A percentile compares a stretch with the other conserved stretches of the same genome.
Conservation (phyloP, 768 basidiomycete species). For the Rhizopogon sp. region DNA sequence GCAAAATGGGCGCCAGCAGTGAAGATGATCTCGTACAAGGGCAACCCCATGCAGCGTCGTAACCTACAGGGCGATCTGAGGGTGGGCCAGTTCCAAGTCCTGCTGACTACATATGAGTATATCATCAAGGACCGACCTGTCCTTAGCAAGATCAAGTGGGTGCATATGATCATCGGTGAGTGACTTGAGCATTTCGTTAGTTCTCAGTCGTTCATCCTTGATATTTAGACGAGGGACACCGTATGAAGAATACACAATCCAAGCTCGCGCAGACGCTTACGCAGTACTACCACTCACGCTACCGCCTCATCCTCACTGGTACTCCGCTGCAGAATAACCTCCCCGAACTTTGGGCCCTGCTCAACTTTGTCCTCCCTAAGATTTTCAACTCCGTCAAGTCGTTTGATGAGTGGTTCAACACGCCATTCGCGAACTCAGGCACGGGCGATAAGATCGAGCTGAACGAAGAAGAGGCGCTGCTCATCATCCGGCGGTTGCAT, state of each 20-base stretch:
- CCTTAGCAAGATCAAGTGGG: conserved; percentile 88
- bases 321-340: conserved; percentile 97
- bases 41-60: conserved; percentile 80
- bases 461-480: conserved; percentile 98
- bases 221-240: conserved; percentile 82
- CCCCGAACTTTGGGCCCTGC: conserved; percentile 90
- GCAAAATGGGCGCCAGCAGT: conserved; percentile 94
- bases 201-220: not conserved
- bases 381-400: conserved; percentile 99
- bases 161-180: conserved; percentile 95
- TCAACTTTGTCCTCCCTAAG: conserved; percentile 92
- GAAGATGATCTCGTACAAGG: conserved; percentile 81
- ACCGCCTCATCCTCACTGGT: conserved; percentile 91
- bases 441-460: conserved; percentile 97
- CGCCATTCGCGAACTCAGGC: conserved; percentile 98
- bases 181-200: not conserved
- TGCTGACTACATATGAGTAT: conserved; percentile 94
- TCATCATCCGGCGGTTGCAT: conserved; percentile 94
- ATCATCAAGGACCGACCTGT: conserved; percentile 95
- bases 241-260: conserved; percentile 94
- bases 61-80: conserved; percentile 74
- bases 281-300: conserved; percentile 88
- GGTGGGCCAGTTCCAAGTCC: conserved; percentile 80
- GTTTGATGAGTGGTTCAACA: conserved; percentile 99
- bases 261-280: conserved; percentile 89